A percentile compares a stretch with the other conserved stretches of the same genome.
phyloP scores from a whole-genome alignment of 306 rosid genomes.

The Trifolium repens region DNA sequence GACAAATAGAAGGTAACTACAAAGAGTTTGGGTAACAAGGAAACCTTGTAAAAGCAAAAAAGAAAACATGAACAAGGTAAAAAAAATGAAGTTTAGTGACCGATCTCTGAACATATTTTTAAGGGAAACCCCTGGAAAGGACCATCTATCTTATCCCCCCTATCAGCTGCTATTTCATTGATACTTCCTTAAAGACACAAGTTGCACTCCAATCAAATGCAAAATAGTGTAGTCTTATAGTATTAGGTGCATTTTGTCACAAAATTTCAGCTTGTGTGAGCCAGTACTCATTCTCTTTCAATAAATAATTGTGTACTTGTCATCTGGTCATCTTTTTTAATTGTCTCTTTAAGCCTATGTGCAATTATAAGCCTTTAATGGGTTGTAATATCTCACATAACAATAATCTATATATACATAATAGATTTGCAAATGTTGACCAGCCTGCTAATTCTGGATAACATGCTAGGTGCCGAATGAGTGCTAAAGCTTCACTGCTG shows the following conservation, averaged over 20 bases:
- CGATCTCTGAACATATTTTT: background rate
- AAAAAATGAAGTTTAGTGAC: background rate
- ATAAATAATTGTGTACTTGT: background rate
- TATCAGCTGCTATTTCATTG: conserved; percentile 14
- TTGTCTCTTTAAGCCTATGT: background rate
- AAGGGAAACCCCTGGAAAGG: background rate
- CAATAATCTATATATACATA: conserved; percentile 6
- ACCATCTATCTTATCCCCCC: background rate
- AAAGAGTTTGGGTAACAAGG: background rate
- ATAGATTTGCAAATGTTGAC: background rate
- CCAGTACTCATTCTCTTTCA: conserved; percentile 10
- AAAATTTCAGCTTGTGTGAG: conserved; percentile 16
- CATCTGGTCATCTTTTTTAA: background rate
- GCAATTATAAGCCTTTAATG: background rate
- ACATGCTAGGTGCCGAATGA: conserved; percentile 19
- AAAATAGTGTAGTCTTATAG: background rate
- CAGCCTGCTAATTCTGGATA: conserved; percentile 7
- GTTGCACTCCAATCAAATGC: conserved; percentile 4
- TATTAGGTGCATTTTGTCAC: background rate
- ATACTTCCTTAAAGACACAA: conserved; percentile 13
- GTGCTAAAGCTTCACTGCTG: background rate
- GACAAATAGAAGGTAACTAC: background rate
- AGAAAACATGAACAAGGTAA: background rate
- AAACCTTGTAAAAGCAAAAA: background rate
- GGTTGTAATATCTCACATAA: background rate